A percentile compares a stretch with the other conserved stretches of the same genome.
These are phyloP conservation scores for Beauveria pseudobassiana DNA, from an alignment of 2,329 filamentous ascomycete genomes.

Conservation along the genomic window DNA sequence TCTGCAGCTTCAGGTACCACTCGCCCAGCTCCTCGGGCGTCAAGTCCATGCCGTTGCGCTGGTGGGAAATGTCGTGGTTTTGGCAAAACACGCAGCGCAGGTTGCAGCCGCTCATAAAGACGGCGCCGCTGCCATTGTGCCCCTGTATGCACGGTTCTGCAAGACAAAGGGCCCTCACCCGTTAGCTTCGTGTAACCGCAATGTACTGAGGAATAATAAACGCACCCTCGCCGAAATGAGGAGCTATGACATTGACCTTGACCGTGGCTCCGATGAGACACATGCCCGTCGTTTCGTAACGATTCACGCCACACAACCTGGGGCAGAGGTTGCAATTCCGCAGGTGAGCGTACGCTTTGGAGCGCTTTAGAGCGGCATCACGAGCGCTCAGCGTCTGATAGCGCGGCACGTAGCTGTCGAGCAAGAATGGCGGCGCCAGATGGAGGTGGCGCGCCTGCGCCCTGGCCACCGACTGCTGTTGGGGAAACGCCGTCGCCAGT, in stretches of 20 bases:
- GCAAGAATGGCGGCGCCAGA: slow-evolving; percentile 58
- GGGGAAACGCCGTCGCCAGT: not conserved
- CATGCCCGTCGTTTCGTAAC: slow-evolving; percentile 70
- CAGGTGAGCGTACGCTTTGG: slow-evolving; percentile 65
- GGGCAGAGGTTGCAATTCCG: slow-evolving; percentile 77
- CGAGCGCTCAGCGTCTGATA: slow-evolving; percentile 61
- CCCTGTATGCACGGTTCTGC: slow-evolving; percentile 77
- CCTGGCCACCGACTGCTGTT: not conserved
- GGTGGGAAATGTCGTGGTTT: slow-evolving; percentile 77
- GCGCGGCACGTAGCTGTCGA: slow-evolving; percentile 66
- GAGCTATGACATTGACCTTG: slow-evolving; percentile 78
- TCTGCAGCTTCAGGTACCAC: slow-evolving; percentile 78
- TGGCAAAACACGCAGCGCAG: slow-evolving; percentile 71
- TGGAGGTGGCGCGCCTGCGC: slow-evolving; percentile 30
- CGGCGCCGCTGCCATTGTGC: slow-evolving; percentile 69
- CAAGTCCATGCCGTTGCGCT: slow-evolving; percentile 72
- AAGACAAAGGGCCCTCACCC: not conserved
- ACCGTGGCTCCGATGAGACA: slow-evolving; percentile 70
- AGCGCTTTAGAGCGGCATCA: slow-evolving; percentile 67
- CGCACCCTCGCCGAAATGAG: slow-evolving; percentile 70
- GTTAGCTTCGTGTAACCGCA: not conserved
- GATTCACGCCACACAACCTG: slow-evolving; percentile 67
- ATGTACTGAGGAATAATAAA: not conserved
- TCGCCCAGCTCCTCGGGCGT: slow-evolving; percentile 71
- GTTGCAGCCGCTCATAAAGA: slow-evolving; percentile 75